Evolutionary conservation across 305 asterid genomes (phyloP).

Genomic region (Petunia hybrid): DNA sequence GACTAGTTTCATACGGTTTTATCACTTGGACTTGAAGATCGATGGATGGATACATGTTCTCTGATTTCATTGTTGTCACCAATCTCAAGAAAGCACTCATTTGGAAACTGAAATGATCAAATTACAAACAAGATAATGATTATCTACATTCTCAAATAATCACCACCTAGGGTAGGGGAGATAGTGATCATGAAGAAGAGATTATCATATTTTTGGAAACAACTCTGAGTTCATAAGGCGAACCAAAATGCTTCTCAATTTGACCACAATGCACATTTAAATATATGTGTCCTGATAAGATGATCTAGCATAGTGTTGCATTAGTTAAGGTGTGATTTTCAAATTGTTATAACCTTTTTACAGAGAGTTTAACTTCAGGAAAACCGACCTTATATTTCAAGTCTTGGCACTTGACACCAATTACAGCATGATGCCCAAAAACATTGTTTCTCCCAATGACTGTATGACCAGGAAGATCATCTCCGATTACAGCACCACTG

Average conservation of each 20-base stretch:
- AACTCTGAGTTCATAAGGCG: neutral
- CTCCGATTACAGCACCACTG: constrained; percentile 96
- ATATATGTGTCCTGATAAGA: neutral
- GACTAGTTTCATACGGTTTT: constrained; percentile 62
- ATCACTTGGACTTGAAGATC: constrained; percentile 81
- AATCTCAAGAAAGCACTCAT: constrained; percentile 86
- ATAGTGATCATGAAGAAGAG: neutral
- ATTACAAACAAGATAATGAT: constrained; percentile 4
- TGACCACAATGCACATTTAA: neutral
- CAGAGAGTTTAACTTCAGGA: constrained; percentile 11
- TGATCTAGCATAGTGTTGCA: neutral
- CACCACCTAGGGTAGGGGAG: neutral
- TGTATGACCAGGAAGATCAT: constrained; percentile 86
- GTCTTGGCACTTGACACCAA: constrained; percentile 93
- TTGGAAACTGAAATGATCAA: constrained; percentile 70
- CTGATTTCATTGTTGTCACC: constrained; percentile 94
- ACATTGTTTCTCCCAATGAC: constrained; percentile 76
- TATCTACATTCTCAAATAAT: neutral
- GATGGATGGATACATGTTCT: constrained; percentile 84
- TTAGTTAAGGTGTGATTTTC: neutral
- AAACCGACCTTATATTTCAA: constrained; percentile 79
- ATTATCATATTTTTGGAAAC: neutral
- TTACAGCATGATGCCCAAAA: constrained; percentile 87
- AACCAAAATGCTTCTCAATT: neutral
- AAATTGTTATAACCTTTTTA: neutral